phyloP scores from a whole-genome alignment of 352 stramenopile genomes.

The Globisporangium splendens region DNA sequence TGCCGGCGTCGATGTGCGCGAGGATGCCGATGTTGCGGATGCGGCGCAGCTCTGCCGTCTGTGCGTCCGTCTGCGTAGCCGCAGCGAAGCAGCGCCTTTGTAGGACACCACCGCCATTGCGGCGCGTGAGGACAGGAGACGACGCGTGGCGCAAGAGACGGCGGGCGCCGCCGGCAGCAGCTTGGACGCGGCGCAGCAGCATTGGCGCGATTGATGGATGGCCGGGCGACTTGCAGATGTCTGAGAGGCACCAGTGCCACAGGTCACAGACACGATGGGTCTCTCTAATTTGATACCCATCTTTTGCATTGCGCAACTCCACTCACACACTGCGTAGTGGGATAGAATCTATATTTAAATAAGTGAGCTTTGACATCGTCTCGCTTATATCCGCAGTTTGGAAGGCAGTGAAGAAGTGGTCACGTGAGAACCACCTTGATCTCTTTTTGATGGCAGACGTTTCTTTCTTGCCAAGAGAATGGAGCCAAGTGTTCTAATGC shows the following conservation, averaged over 20 bases:
- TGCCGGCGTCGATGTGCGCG: conserved; percentile 98
- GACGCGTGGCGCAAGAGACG: conserved; percentile 5
- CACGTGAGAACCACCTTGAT: background rate
- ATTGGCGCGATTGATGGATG: background rate
- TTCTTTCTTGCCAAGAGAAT: too few relatives aligned
- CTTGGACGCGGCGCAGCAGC: background rate
- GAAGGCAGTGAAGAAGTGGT: background rate
- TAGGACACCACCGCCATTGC: background rate
- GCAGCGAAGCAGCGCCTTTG: background rate
- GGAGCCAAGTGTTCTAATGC: too few relatives aligned
- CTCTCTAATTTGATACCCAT: too few relatives aligned
- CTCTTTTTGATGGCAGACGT: too few relatives aligned
- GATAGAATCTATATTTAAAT: too few relatives aligned
- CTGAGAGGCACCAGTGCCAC: too few relatives aligned
- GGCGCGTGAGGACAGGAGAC: background rate
- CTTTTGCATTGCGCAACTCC: too few relatives aligned
- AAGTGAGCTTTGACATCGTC: too few relatives aligned
- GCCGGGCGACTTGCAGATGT: too few relatives aligned
- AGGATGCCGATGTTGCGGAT: conserved; percentile 99
- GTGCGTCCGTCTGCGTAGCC: conserved; percentile 2
- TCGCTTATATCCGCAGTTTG: too few relatives aligned
- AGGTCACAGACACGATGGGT: too few relatives aligned
- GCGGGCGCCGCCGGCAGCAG: background rate
- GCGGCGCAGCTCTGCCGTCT: conserved; percentile 14
- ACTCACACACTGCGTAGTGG: too few relatives aligned